phyloP scores from a whole-genome alignment of 345 rosid genomes.

The Eucalyptus shirleyi region DNA sequence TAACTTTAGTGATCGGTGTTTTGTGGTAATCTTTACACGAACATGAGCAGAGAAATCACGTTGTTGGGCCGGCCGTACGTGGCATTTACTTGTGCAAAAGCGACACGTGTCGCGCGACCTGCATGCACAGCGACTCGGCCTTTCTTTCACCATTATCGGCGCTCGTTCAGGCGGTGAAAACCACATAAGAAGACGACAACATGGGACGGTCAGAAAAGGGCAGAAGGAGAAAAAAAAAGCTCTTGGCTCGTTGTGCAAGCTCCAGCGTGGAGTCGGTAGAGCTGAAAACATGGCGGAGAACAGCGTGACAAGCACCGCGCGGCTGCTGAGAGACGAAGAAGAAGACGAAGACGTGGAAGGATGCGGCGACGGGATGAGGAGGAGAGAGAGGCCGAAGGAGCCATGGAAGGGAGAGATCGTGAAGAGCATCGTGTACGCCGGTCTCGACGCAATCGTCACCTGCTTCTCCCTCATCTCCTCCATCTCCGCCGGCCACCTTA shows the following conservation, averaged over 20 bases:
- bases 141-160: background rate
- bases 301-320: background rate
- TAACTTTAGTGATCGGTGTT: background rate
- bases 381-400: slow-evolving; percentile 5
- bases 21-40: background rate
- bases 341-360: background rate
- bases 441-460: slow-evolving; percentile 25
- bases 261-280: background rate
- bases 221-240: background rate
- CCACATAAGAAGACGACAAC: background rate
- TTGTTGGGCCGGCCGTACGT: background rate
- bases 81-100: background rate
- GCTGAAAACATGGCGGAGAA: background rate
- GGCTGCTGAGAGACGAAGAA: background rate
- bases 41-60: background rate
- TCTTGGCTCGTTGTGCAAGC: background rate
- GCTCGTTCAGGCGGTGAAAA: background rate
- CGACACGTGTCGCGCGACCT: background rate
- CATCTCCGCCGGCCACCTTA: slow-evolving; percentile 14
- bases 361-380: background rate
- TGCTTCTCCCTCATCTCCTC: slow-evolving; percentile 35
- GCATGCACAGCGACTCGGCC: background rate
- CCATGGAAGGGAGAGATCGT: slow-evolving; percentile 23
- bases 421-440: slow-evolving; percentile 24
- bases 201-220: background rate